Evolutionary conservation across 306 rosid species (phyloP).

Genomic region (Cicer arietinum): DNA sequence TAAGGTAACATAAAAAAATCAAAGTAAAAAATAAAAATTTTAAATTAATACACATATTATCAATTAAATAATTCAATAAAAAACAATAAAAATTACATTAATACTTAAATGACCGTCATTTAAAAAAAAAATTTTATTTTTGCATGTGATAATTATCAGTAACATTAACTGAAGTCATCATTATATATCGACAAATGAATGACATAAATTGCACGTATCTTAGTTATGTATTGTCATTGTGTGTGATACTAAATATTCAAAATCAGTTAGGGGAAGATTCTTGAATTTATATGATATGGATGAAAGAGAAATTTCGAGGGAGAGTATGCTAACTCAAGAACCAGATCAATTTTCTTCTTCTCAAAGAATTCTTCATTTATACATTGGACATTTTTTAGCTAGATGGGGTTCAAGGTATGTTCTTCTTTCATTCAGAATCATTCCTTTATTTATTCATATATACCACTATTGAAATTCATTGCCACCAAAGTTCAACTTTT

Average conservation of each 20-base stretch:
- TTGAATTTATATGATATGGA: background rate
- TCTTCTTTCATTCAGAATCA: background rate
- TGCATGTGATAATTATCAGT: too few species aligned
- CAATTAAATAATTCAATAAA: too few species aligned
- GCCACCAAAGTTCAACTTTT: background rate
- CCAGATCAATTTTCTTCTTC: background rate
- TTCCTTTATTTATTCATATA: background rate
- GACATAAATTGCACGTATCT: background rate
- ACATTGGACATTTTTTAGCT: slow-evolving; percentile 12
- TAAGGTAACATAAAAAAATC: too few species aligned
- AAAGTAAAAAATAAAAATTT: too few species aligned
- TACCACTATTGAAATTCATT: background rate
- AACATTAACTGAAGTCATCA: background rate
- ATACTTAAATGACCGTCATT: too few species aligned
- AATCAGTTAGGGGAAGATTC: background rate
- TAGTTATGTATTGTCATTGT: background rate
- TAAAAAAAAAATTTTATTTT: too few species aligned
- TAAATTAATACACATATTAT: too few species aligned
- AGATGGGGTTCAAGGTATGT: slow-evolving; percentile 22
- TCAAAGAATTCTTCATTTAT: background rate
- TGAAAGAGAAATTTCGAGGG: slow-evolving; percentile 4
- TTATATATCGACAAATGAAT: background rate
- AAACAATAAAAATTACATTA: too few species aligned
- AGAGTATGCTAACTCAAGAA: background rate
- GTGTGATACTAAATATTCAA: background rate